A percentile compares a stretch with the other conserved stretches of the same genome.
Conservation (phyloP, 1,284 basidiomycete species). For the Neolentinus lepideus region DNA sequence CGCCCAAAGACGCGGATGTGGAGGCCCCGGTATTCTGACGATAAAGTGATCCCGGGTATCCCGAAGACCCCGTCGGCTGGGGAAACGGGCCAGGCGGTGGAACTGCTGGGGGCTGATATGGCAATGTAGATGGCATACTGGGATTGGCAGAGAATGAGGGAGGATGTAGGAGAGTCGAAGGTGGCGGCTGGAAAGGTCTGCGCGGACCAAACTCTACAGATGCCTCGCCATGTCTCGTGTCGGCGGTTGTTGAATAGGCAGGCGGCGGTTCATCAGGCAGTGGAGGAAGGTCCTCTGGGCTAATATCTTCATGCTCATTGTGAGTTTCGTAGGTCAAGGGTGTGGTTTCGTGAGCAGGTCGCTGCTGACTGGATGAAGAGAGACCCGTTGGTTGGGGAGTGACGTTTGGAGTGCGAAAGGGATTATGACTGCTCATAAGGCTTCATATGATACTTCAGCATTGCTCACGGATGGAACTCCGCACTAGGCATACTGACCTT, state of each 20-base stretch:
- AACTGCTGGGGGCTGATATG: not conserved
- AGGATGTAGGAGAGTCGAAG: constrained; percentile 24
- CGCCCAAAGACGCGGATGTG: not conserved
- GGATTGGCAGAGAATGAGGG: constrained; percentile 8
- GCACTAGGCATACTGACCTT: not conserved
- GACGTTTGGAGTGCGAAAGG: constrained; percentile 20
- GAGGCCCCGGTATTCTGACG: not conserved
- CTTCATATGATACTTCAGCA: not conserved
- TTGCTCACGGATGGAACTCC: not conserved
- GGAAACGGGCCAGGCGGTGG: not conserved
- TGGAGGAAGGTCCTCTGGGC: constrained; percentile 2
- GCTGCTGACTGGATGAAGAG: not conserved
- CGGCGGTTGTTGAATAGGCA: constrained; percentile 54
- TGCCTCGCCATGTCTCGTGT: constrained; percentile 45
- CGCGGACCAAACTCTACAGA: constrained; percentile 55
- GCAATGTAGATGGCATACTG: not conserved
- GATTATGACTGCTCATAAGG: constrained; percentile 17
- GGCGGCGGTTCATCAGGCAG: constrained; percentile 45
- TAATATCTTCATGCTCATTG: not conserved
- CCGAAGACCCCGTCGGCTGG: not conserved
- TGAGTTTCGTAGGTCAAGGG: constrained; percentile 3
- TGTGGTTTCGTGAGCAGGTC: not conserved
- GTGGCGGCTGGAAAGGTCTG: constrained; percentile 50
- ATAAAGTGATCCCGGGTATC: not conserved
- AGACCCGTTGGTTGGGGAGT: constrained; percentile 18